Percentiles rank a stretch among this genome's conserved stretches.
Evolutionary conservation across 1,139 yeast species (phyloP).

Genomic region (Hyphopichia burtonii): DNA sequence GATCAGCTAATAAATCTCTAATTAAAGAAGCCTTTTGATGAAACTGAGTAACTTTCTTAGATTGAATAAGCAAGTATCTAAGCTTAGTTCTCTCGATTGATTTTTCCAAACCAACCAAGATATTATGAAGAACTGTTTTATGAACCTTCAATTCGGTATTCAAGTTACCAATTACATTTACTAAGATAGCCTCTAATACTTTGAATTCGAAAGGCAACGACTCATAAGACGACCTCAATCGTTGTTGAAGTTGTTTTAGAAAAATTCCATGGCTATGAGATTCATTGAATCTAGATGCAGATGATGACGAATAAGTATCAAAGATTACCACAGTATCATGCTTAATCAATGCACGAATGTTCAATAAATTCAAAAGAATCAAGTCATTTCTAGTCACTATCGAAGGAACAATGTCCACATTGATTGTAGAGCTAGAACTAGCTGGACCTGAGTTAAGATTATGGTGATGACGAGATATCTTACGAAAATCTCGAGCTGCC

Average conservation of each 20-base stretch:
- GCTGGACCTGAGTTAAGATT: slow-evolving; percentile 6
- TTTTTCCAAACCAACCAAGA: slow-evolving; percentile 36
- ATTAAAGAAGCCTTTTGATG: slow-evolving; percentile 43
- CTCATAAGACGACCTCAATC: slow-evolving; percentile 24
- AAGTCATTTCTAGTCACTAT: slow-evolving; percentile 36
- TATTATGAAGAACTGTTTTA: slow-evolving; percentile 36
- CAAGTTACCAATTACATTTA: slow-evolving; percentile 37
- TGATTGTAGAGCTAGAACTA: slow-evolving; percentile 16
- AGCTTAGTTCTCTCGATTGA: slow-evolving; percentile 41
- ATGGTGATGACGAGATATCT: slow-evolving; percentile 30
- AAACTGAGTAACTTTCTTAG: slow-evolving; percentile 45
- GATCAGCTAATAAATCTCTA: slow-evolving; percentile 39
- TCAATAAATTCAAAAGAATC: slow-evolving; percentile 40
- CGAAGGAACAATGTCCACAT: slow-evolving; percentile 45
- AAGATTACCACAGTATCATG: slow-evolving; percentile 40
- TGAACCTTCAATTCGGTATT: slow-evolving; percentile 47
- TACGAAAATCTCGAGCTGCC: slow-evolving; percentile 43
- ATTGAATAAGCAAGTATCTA: slow-evolving; percentile 41
- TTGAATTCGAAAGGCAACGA: slow-evolving; percentile 43
- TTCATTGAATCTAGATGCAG: slow-evolving; percentile 30
- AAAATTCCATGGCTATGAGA: slow-evolving; percentile 37
- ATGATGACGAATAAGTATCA: slow-evolving; percentile 24
- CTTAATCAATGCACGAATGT: slow-evolving; percentile 43
- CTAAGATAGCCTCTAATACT: slow-evolving; percentile 43
- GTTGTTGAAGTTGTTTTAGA: slow-evolving; percentile 30